These are phyloP conservation scores for Mycena metata DNA, from an alignment of 768 basidiomycete species.

Conservation along the genomic window DNA sequence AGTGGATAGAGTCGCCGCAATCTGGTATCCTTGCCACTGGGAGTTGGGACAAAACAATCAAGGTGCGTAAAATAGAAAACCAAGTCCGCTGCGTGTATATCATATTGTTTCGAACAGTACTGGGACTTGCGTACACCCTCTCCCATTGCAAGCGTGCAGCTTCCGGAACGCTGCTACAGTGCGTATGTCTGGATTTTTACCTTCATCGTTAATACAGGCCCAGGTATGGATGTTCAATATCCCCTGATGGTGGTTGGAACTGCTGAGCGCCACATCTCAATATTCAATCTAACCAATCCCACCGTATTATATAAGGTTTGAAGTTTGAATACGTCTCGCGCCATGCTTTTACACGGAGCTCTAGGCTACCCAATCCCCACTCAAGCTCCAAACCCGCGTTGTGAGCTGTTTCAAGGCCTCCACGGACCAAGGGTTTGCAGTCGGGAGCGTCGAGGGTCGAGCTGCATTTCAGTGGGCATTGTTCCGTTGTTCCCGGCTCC, in stretches of 20 bases:
- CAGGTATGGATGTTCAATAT: constrained; percentile 75
- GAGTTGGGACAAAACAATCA: constrained; percentile 98
- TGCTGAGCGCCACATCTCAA: constrained; percentile 92
- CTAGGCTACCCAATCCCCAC: constrained; percentile 84
- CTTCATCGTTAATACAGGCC: too few species aligned
- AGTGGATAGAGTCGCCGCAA: constrained; percentile 83
- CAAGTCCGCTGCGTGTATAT: too few species aligned
- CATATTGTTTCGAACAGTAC: constrained; percentile 65
- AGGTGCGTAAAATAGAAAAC: constrained; percentile 62
- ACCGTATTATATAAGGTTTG: constrained; percentile 80
- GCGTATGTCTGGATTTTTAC: constrained; percentile 71
- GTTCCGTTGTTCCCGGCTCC: not conserved
- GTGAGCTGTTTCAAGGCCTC: constrained; percentile 85
- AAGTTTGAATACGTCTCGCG: not conserved
- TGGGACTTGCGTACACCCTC: constrained; percentile 88
- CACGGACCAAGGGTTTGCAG: constrained; percentile 76
- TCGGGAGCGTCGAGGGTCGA: constrained; percentile 90
- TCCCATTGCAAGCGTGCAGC: constrained; percentile 81
- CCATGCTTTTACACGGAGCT: not conserved
- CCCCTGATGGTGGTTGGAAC: constrained; percentile 93
- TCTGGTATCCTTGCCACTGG: constrained; percentile 89
- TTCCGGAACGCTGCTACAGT: constrained; percentile 92
- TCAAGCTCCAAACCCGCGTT: constrained; percentile 94
- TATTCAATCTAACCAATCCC: constrained; percentile 89
- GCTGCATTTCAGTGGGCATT: constrained; percentile 92